phyloP scores from a whole-genome alignment of 108 stramenopile species.

The Chaetoceros tenuissimus region DNA sequence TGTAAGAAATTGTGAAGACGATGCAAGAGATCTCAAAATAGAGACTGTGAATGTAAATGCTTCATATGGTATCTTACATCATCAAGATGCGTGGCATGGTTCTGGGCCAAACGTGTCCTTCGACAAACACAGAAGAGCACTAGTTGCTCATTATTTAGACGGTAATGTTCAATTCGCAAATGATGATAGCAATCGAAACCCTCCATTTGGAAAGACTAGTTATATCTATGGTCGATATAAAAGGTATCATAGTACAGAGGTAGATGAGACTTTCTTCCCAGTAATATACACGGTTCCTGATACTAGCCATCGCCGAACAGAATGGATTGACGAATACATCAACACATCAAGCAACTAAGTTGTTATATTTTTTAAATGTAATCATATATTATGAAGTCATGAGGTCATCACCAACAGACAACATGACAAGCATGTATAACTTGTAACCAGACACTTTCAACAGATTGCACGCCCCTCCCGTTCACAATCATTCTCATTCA shows the following conservation, averaged over 20 bases:
- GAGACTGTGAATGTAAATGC: slow-evolving; percentile 10
- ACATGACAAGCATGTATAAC: too few relatives aligned
- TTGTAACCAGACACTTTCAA: too few relatives aligned
- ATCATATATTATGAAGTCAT: too few relatives aligned
- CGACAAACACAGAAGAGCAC: slow-evolving; percentile 11
- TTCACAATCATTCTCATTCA: too few relatives aligned
- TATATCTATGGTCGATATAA: slow-evolving; percentile 58
- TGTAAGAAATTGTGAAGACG: slow-evolving; percentile 1
- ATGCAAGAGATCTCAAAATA: neutral
- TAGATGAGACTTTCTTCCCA: slow-evolving; percentile 34
- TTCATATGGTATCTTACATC: slow-evolving; percentile 13
- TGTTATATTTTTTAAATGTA: too few relatives aligned
- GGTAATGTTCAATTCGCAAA: slow-evolving; percentile 17
- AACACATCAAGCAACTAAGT: too few relatives aligned
- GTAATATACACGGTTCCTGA: slow-evolving; percentile 2
- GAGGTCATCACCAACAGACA: too few relatives aligned
- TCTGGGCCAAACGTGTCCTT: slow-evolving; percentile 11
- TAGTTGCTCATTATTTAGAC: slow-evolving; percentile 19
- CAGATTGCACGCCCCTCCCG: too few relatives aligned
- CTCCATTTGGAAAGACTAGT: too few relatives aligned
- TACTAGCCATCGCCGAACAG: neutral
- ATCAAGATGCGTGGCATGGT: slow-evolving; percentile 24
- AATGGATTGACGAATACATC: slow-evolving; percentile 11
- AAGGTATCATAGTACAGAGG: slow-evolving; percentile 1
- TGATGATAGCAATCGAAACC: slow-evolving; percentile 5